Evolutionary conservation across 805 yeast species (phyloP).

Genomic region (Saccharomycopsis babjevae): DNA sequence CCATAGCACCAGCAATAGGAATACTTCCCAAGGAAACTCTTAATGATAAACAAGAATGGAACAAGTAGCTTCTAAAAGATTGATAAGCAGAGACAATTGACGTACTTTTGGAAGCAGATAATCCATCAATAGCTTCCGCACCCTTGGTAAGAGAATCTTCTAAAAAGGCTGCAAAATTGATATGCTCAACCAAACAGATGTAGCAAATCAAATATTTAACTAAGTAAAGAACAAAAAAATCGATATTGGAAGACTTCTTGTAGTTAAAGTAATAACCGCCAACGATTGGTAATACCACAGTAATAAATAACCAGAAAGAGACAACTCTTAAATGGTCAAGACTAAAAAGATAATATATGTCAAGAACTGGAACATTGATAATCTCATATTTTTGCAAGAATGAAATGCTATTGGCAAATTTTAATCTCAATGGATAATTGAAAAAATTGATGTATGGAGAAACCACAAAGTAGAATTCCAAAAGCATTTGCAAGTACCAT

Average conservation of each 20-base stretch:
- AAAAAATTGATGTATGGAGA: constrained; percentile 18
- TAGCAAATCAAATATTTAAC: constrained; percentile 35
- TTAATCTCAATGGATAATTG: constrained; percentile 19
- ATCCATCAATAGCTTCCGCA: not conserved
- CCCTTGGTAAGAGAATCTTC: constrained; percentile 19
- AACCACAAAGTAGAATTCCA: constrained; percentile 20
- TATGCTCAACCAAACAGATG: constrained; percentile 24
- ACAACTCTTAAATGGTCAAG: constrained; percentile 19
- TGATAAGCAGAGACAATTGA: not conserved
- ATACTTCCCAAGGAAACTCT: not conserved
- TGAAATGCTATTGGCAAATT: not conserved
- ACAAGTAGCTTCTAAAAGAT: not conserved
- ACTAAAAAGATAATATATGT: constrained; percentile 19
- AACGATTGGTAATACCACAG: constrained; percentile 20
- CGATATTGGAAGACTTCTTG: constrained; percentile 25
- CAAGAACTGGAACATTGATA: constrained; percentile 17
- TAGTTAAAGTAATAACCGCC: constrained; percentile 26
- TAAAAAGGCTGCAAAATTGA: constrained; percentile 23
- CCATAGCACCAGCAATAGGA: not conserved
- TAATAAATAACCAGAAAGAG: constrained; percentile 21
- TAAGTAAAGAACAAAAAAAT: constrained; percentile 46
- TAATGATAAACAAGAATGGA: not conserved
- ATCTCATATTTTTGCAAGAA: not conserved
- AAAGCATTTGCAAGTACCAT: constrained; percentile 5
- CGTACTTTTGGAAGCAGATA: not conserved